Base-by-base conservation (phyloP, 805 yeast species). In the Tetrapisispora nanseiensis region DNA sequence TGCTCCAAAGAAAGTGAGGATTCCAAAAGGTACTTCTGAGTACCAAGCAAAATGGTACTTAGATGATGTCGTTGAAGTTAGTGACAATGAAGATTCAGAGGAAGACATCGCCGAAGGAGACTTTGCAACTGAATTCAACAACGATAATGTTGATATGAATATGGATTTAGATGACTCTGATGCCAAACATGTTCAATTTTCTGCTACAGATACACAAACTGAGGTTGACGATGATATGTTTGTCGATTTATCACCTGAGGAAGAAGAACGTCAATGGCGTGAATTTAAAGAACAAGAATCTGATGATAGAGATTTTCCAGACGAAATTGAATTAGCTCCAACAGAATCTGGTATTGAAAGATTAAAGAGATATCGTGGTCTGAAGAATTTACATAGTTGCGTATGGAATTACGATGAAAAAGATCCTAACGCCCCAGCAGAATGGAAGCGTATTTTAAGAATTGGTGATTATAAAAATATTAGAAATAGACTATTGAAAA, bases 241-340 rank as follows among this genome's bases (percentile, higher is more conserved):
- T 56, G 78, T 78, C 42, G 95, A 86, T 29, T 65, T 86, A 39
- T 68, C 82, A 1, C 78, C 81, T 27, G 95, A 85, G 52, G 96
- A 86, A 52, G 96, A 86, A 60, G 78, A 77, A 46, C 74, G 78
- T 52, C 96, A 89, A 63, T 69, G 86, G 47, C 67, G 72, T 43
- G 74, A 72, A 53, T 87, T 71, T 66, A 76, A 92, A 51, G 70
- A 70, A 31, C 62, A 76, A 47, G 95, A 79, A 50, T 74, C 75
- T 46, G 97, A 89, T 42, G 97, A 86, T 59, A 72, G 77, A 28
- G 95, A 89, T 54, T 92, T 87, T 70, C 97, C 97, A 0, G 99
- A 92, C 64, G 98, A 92, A 65, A 66, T 90, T 43, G 97, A 92
- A 61, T 66, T 92, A 33, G 74, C 71, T 36, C 97, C 97, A 24